Percentiles rank a stretch among this genome's conserved stretches.
These are phyloP conservation scores for Clarireedia hainanense DNA, from an alignment of 2,329 filamentous ascomycete genomes.

Conservation along the genomic window DNA sequence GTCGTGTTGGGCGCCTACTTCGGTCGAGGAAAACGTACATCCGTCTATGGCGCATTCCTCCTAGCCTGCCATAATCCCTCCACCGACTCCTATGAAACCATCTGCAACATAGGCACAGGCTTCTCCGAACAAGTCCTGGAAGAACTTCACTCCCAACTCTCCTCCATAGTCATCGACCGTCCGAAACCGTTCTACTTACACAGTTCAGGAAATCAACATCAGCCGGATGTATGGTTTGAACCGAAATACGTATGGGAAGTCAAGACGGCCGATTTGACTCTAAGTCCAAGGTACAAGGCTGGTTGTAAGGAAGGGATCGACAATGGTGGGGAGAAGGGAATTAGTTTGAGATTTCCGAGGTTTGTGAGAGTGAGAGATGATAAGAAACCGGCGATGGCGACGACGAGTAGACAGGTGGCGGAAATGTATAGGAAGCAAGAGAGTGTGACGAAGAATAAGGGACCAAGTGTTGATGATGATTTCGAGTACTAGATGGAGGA, in stretches of 20 bases:
- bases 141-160: constrained; percentile 70
- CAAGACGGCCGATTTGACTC: constrained; percentile 88
- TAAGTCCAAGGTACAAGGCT: constrained; percentile 91
- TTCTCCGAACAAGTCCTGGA: constrained; percentile 95
- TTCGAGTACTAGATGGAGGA: constrained; percentile 70
- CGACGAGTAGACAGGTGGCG: constrained; percentile 73
- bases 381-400: constrained; percentile 91
- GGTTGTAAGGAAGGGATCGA: constrained; percentile 75
- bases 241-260: constrained; percentile 94
- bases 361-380: constrained; percentile 91
- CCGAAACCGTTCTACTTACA: constrained; percentile 94
- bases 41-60: constrained; percentile 90
- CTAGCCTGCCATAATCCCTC: constrained; percentile 84
- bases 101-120: constrained; percentile 97
- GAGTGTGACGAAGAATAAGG: constrained; percentile 73
- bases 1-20: constrained; percentile 93
- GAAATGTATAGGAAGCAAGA: constrained; percentile 98
- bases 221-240: constrained; percentile 98
- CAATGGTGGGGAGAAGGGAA: constrained; percentile 62
- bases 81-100: constrained; percentile 80
- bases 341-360: constrained; percentile 82
- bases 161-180: constrained; percentile 72
- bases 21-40: constrained; percentile 91
- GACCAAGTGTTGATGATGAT: constrained; percentile 84
- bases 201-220: constrained; percentile 75